phyloP scores from a whole-genome alignment of 352 stramenopile genomes.

The Globisporangium radiosum region DNA sequence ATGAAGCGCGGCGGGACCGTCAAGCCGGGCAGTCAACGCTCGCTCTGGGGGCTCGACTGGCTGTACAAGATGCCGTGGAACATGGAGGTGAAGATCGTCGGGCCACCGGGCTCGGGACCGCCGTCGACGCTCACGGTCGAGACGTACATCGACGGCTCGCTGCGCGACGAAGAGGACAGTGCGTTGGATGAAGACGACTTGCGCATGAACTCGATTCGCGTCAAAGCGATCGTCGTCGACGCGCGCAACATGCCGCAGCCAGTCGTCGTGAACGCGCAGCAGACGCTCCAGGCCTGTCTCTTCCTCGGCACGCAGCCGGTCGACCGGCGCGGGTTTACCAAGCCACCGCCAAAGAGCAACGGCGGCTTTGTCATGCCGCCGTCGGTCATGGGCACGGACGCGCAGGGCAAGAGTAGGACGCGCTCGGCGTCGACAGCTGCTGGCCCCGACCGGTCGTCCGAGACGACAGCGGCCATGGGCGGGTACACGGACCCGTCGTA shows the following conservation, averaged over 20 bases:
- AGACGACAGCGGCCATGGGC: conserved; percentile 32
- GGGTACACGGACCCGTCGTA: conserved; percentile 55
- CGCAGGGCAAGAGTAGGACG: conserved; percentile 53
- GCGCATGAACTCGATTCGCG: conserved; percentile 82
- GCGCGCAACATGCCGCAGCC: conserved; percentile 82
- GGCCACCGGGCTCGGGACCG: conserved; percentile 72
- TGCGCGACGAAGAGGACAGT: conserved; percentile 65
- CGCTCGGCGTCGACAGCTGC: conserved; percentile 44
- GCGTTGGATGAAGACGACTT: conserved; percentile 68
- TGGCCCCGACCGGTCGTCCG: conserved; percentile 57
- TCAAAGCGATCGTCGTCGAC: conserved; percentile 85
- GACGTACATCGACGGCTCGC: conserved; percentile 81
- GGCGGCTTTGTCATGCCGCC: conserved; percentile 72
- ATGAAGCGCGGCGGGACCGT: conserved; percentile 69
- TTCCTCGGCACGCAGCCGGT: conserved; percentile 83
- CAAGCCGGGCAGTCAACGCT: conserved; percentile 57
- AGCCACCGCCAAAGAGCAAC: conserved; percentile 81
- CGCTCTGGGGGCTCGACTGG: conserved; percentile 82
- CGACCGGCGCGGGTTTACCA: conserved; percentile 79
- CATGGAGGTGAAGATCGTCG: conserved; percentile 89
- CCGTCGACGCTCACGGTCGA: conserved; percentile 85
- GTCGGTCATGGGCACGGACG: conserved; percentile 41
- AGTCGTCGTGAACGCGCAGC: conserved; percentile 81
- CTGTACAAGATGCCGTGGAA: conserved; percentile 89
- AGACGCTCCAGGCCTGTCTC: conserved; percentile 82